Evolutionary conservation across 139 green algal species (phyloP).

Genomic region (Parachlorella kessleri): DNA sequence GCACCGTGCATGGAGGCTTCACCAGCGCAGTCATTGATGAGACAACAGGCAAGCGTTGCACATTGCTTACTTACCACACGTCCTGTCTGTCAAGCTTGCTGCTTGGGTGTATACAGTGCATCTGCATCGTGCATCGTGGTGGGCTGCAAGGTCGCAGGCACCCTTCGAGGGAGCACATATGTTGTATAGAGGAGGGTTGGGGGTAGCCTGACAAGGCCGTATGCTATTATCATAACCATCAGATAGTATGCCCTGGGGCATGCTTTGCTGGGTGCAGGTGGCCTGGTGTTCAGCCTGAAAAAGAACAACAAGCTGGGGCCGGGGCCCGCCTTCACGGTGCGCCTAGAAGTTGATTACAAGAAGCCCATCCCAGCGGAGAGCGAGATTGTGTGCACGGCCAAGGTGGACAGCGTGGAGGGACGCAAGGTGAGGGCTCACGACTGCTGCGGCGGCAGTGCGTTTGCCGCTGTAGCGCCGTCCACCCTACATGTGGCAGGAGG

Average conservation of each 20-base stretch:
- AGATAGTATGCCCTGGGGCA: too few relatives aligned
- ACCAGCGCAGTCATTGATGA: slow-evolving; percentile 51
- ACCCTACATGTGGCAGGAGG: too few relatives aligned
- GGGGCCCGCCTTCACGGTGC: slow-evolving; percentile 49
- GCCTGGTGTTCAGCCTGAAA: slow-evolving; percentile 50
- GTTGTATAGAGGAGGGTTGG: too few relatives aligned
- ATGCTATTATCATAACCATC: too few relatives aligned
- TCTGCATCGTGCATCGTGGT: too few relatives aligned
- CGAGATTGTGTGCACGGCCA: slow-evolving; percentile 36
- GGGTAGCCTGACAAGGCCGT: too few relatives aligned
- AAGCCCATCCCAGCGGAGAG: slow-evolving; percentile 36
- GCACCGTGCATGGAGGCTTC: slow-evolving; percentile 50
- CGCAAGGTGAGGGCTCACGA: slow-evolving; percentile 47
- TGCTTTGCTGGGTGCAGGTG: too few relatives aligned
- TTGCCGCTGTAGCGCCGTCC: neutral
- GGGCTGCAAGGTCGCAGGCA: too few relatives aligned
- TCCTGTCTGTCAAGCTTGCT: too few relatives aligned
- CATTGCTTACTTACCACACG: too few relatives aligned
- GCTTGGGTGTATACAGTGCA: too few relatives aligned
- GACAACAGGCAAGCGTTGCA: slow-evolving; percentile 41
- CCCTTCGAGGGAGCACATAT: too few relatives aligned
- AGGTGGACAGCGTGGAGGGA: slow-evolving; percentile 39
- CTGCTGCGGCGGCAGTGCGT: slow-evolving; percentile 16
- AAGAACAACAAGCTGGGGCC: slow-evolving; percentile 21
- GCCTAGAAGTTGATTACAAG: slow-evolving; percentile 45